These are phyloP conservation scores for Lachnellula subtilissima DNA, from an alignment of 2,329 filamentous ascomycete genomes.

Conservation along the genomic window DNA sequence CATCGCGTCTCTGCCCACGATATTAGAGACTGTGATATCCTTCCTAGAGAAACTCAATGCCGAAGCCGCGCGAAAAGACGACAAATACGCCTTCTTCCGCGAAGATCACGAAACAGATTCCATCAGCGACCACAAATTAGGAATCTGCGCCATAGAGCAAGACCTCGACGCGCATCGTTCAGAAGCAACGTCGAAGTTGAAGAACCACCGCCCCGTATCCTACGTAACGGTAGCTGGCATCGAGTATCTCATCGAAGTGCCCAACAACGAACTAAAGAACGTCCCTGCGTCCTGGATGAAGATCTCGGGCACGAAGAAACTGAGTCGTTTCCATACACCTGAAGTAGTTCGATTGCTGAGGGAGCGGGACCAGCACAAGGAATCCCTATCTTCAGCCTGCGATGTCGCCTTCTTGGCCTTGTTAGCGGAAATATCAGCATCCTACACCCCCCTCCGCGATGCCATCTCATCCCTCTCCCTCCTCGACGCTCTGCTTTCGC, in stretches of 20 bases:
- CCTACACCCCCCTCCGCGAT: conserved; percentile 87
- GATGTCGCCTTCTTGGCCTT: conserved; percentile 74
- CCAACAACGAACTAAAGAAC: conserved; percentile 74
- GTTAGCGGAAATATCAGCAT: conserved; percentile 67
- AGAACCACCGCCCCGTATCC: conserved; percentile 62
- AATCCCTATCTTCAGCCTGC: conserved; percentile 86
- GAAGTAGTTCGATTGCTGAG: conserved; percentile 77
- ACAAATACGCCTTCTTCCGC: conserved; percentile 92
- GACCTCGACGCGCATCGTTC: conserved; percentile 75
- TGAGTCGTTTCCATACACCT: conserved; percentile 90
- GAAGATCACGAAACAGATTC: conserved; percentile 83
- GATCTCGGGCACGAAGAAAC: conserved; percentile 88
- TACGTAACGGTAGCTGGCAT: conserved; percentile 87
- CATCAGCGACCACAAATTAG: conserved; percentile 82
- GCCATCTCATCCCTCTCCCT: conserved; percentile 80
- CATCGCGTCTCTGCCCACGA: conserved; percentile 69
- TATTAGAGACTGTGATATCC: conserved; percentile 64
- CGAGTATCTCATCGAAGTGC: conserved; percentile 90
- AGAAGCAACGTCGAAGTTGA: conserved; percentile 66
- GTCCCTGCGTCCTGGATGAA: conserved; percentile 95
- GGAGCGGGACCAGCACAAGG: conserved; percentile 91
- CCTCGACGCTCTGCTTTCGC: conserved; percentile 83
- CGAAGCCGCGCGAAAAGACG: conserved; percentile 75
- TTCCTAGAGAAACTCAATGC: conserved; percentile 84
- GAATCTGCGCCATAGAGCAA: conserved; percentile 87